Evolutionary conservation across 257 asterid genomes (phyloP).

Genomic region (Hygrophila difformis): DNA sequence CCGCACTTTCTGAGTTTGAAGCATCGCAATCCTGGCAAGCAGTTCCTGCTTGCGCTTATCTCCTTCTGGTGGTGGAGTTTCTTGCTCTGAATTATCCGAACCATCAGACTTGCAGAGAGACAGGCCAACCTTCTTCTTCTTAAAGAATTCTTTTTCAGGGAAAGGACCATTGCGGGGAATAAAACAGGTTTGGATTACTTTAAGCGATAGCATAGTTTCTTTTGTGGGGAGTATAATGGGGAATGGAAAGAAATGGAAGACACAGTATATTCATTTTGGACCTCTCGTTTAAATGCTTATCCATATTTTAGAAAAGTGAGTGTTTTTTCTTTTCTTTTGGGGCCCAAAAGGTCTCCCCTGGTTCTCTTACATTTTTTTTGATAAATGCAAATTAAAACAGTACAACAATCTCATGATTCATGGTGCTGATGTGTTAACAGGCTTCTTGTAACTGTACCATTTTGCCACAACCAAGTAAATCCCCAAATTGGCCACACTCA

Average conservation of each 20-base stretch:
- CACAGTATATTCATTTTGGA: conserved; percentile 17
- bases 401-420: neutral
- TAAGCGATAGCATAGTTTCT: no score
- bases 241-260: conserved; percentile 11
- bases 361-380: no score
- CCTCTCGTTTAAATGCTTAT: conserved; percentile 29
- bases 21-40: conserved; percentile 77
- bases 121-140: conserved; percentile 23
- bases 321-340: no score
- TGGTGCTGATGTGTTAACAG: conserved; percentile 1
- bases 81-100: conserved; percentile 41
- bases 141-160: conserved; percentile 25
- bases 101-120: conserved; percentile 37
- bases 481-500: conserved; percentile 44
- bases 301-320: neutral
- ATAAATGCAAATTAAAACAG: neutral
- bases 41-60: conserved; percentile 68
- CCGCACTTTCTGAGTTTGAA: conserved; percentile 60
- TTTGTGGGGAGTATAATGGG: conserved; percentile 48
- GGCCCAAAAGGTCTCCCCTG: no score
- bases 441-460: conserved; percentile 29
- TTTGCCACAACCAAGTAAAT: conserved; percentile 35
- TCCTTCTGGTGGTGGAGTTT: conserved; percentile 22
- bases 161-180: conserved; percentile 25
- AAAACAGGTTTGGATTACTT: conserved; percentile 52